Conservation (phyloP, 2,329 filamentous ascomycete genomes). For the Chaetomium sp. region DNA sequence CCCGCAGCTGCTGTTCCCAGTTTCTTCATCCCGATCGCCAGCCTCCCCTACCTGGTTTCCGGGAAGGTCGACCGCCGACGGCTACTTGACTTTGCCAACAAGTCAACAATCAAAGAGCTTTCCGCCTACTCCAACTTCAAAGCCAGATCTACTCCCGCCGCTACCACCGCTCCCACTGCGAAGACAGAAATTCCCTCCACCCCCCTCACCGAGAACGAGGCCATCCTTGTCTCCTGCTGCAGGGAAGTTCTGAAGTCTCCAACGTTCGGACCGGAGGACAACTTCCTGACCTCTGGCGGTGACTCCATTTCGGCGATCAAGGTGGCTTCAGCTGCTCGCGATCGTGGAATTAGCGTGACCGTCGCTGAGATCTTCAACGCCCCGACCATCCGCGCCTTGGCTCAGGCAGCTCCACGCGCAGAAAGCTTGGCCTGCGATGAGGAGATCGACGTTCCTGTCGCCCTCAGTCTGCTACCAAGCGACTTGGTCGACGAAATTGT, state of each 20-base stretch:
- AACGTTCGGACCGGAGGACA: slow-evolving; percentile 36
- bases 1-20: slow-evolving; percentile 27
- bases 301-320: slow-evolving; percentile 55
- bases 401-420: neutral
- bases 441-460: slow-evolving; percentile 12
- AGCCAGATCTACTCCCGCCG: slow-evolving; percentile 32
- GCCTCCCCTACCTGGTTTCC: slow-evolving; percentile 26
- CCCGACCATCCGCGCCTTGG: slow-evolving; percentile 14
- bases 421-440: neutral
- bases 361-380: slow-evolving; percentile 49
- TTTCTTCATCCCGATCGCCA: slow-evolving; percentile 26
- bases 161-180: neutral
- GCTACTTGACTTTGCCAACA: slow-evolving; percentile 19
- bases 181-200: neutral
- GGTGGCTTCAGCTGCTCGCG: slow-evolving; percentile 47
- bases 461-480: slow-evolving; percentile 17
- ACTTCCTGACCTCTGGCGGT: slow-evolving; percentile 51
- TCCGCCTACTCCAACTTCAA: slow-evolving; percentile 10
- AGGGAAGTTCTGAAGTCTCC: slow-evolving; percentile 10
- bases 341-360: slow-evolving; percentile 44
- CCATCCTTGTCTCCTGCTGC: slow-evolving; percentile 38
- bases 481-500: slow-evolving; percentile 20
- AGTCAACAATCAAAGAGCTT: slow-evolving; percentile 18
- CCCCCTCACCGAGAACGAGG: slow-evolving; percentile 44
- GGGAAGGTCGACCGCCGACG: slow-evolving; percentile 27